A percentile compares a stretch with the other conserved stretches of the same genome.
phyloP scores from a whole-genome alignment of 2,329 filamentous ascomycete genomes.

The Didymella pomorum region DNA sequence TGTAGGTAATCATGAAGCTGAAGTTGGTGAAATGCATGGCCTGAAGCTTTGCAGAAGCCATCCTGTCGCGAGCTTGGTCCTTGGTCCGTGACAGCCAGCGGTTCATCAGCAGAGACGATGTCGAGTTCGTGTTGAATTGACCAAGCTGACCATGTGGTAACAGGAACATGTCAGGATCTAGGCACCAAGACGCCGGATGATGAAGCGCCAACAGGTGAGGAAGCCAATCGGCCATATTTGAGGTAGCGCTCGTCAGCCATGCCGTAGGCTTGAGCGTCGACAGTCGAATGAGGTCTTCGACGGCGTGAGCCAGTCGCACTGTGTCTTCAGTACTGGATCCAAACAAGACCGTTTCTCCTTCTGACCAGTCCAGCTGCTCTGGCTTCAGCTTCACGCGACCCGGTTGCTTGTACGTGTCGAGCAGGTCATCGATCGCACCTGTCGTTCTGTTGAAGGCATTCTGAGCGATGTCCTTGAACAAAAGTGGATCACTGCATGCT shows the following conservation, averaged over 20 bases:
- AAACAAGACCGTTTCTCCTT: conserved; percentile 18
- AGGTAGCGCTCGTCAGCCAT: conserved; percentile 9
- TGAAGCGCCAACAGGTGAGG: conserved; percentile 32
- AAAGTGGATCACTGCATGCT: conserved; percentile 28
- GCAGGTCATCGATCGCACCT: conserved; percentile 1
- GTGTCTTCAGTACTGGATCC: conserved; percentile 15
- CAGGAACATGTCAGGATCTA: conserved; percentile 27
- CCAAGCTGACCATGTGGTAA: conserved; percentile 22
- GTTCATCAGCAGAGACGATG: background rate
- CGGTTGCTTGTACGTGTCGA: conserved; percentile 5
- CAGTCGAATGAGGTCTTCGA: conserved; percentile 22
- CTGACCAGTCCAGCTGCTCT: conserved; percentile 16
- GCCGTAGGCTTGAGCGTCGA: conserved; percentile 3
- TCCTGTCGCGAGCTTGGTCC: conserved; percentile 2
- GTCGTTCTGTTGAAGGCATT: conserved; percentile 7
- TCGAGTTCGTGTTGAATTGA: conserved; percentile 5
- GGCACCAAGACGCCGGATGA: conserved; percentile 20
- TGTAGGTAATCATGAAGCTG: conserved; percentile 29
- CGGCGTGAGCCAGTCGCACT: conserved; percentile 28
- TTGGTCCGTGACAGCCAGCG: conserved; percentile 7
- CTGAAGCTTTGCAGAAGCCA: conserved; percentile 11
- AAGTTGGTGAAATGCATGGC: conserved; percentile 22
- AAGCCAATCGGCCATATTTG: conserved; percentile 30
- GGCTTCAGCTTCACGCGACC: background rate
- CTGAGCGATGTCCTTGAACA: conserved; percentile 29